A percentile compares a stretch with the other conserved stretches of the same genome.
Conservation (phyloP, 441 rosid species). For the Capsella rubella region DNA sequence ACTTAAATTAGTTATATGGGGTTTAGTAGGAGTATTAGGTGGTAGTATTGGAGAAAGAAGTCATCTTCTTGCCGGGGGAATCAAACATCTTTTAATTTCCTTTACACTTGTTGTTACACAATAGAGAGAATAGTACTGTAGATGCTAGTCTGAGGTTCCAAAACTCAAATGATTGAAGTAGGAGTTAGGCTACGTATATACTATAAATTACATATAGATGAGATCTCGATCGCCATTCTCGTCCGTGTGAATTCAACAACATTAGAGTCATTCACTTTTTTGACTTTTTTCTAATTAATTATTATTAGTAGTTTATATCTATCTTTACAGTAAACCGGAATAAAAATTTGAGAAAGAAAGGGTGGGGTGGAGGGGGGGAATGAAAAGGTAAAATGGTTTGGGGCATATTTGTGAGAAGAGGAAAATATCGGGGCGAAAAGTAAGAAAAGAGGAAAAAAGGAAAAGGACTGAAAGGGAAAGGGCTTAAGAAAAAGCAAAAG, state of each 20-base stretch:
- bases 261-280: constrained; percentile 1
- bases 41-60: too few species aligned
- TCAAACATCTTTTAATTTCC: too few species aligned
- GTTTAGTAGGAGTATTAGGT: neutral
- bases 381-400: neutral
- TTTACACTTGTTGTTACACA: too few species aligned
- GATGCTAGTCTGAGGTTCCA: too few species aligned
- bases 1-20: neutral
- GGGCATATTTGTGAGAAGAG: neutral
- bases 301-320: too few species aligned
- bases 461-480: constrained; percentile 35
- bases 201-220: too few species aligned
- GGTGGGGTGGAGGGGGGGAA: too few species aligned
- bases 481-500: constrained; percentile 9
- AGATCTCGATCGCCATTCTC: too few species aligned
- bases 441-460: neutral
- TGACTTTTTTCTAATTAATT: neutral
- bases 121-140: too few species aligned
- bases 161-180: too few species aligned
- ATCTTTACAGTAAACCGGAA: neutral
- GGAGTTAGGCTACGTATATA: too few species aligned
- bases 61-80: too few species aligned
- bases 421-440: neutral
- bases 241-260: constrained; percentile 13
- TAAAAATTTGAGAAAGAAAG: neutral